These are phyloP conservation scores for Spathaspora girioi DNA, from an alignment of 805 yeast genomes.

Conservation along the genomic window DNA sequence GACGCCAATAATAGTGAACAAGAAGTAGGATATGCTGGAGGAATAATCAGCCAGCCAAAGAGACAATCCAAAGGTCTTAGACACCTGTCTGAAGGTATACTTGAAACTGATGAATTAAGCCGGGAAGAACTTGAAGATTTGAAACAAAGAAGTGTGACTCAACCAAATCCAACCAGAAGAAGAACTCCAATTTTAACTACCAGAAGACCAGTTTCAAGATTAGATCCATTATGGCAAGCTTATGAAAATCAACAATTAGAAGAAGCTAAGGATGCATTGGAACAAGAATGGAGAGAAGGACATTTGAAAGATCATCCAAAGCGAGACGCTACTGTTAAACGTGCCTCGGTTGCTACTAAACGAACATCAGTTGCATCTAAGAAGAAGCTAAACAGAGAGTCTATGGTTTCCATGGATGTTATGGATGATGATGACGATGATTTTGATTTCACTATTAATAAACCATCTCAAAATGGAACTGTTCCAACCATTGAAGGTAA, in stretches of 20 bases:
- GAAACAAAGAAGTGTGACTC: conserved; percentile 46
- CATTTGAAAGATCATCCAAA: not conserved
- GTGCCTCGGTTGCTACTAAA: not conserved
- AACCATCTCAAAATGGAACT: conserved; percentile 10
- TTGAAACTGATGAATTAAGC: conserved; percentile 33
- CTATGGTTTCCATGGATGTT: conserved; percentile 29
- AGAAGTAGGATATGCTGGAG: conserved; percentile 21
- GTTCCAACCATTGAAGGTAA: conserved; percentile 32
- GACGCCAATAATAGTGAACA: conserved; percentile 21
- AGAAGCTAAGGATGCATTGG: conserved; percentile 41
- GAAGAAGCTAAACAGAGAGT: conserved; percentile 24
- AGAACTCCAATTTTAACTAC: conserved; percentile 35
- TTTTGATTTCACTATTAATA: conserved; percentile 4
- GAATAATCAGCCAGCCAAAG: conserved; percentile 32
- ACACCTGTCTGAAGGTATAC: conserved; percentile 33
- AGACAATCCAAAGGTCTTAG: conserved; percentile 34
- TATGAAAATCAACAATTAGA: conserved; percentile 46
- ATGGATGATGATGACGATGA: not conserved
- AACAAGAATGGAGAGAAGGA: conserved; percentile 11
- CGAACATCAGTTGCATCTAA: not conserved
- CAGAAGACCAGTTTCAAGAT: conserved; percentile 52
- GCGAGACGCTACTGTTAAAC: not conserved
- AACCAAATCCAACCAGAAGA: conserved; percentile 31
- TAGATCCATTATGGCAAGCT: conserved; percentile 54
- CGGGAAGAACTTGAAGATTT: conserved; percentile 41